Conservation (phyloP, 2,329 filamentous ascomycete genomes). For the Aspergillus transmontanensis region DNA sequence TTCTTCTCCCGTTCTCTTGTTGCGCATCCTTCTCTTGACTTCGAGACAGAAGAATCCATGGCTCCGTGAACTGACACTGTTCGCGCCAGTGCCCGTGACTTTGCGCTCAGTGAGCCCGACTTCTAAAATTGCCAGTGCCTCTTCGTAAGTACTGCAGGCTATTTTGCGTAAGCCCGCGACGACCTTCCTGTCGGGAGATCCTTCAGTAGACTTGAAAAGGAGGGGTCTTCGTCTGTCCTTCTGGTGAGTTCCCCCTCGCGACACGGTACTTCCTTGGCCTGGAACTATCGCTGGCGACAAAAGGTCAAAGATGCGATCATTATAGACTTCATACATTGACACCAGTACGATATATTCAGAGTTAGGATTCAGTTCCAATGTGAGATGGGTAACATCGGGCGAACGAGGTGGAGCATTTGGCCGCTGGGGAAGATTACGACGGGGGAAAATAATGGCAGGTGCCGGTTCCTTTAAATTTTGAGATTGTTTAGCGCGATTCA, state of each 20-base stretch:
- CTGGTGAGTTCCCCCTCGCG: slow-evolving; percentile 50
- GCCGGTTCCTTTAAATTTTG: slow-evolving; percentile 56
- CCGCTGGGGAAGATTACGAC: slow-evolving; percentile 64
- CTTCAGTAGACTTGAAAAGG: slow-evolving; percentile 89
- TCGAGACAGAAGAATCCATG: slow-evolving; percentile 97
- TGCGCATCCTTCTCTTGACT: slow-evolving; percentile 73
- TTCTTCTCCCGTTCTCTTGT: slow-evolving; percentile 54
- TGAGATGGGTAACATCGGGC: slow-evolving; percentile 73
- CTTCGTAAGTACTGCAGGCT: slow-evolving; percentile 76
- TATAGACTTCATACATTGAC: slow-evolving; percentile 99
- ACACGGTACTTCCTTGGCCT: slow-evolving; percentile 40
- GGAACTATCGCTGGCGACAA: slow-evolving; percentile 61
- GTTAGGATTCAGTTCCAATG: slow-evolving; percentile 65
- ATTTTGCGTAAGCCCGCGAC: slow-evolving; percentile 91
- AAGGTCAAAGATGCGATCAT: slow-evolving; percentile 95
- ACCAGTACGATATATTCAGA: slow-evolving; percentile 86
- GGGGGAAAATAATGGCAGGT: slow-evolving; percentile 59
- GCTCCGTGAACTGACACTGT: slow-evolving; percentile 87
- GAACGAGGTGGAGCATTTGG: slow-evolving; percentile 71
- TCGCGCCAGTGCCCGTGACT: slow-evolving; percentile 88
- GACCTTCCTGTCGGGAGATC: slow-evolving; percentile 86
- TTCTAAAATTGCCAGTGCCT: slow-evolving; percentile 87
- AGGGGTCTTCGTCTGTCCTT: slow-evolving; percentile 79
- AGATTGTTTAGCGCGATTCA: slow-evolving; percentile 41
- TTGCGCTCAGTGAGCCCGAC: slow-evolving; percentile 83